Base-by-base conservation (phyloP, 768 basidiomycete species). In the Tremella yokohamensis region DNA sequence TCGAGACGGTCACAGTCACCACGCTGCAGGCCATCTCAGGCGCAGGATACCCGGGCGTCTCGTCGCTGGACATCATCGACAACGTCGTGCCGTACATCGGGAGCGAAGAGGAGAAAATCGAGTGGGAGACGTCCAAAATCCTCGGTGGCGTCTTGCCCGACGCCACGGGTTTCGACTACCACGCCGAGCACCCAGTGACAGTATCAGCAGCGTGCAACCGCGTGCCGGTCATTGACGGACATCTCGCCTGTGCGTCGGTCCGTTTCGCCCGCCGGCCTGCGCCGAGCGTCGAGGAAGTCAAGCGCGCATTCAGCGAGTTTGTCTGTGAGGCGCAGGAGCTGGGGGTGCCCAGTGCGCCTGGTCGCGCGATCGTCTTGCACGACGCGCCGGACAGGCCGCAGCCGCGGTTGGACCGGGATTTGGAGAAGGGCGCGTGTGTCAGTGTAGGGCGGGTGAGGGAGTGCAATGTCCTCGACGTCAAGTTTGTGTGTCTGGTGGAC, bases 21-120 rank as follows among this genome's bases (percentile, higher is more conserved):
- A 99, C 96, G 3, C 85, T 98, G 82, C 96, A 99, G 77, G 96
- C 96, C 60, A 92, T 98, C 77, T 93, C 90, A 0, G 96, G 96
- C 38, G 93, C 84, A 0, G 96, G 96, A n/a, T 99, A 98, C 79
- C 96, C 96, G 1, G 96, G 94, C 52, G 85, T 98, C 0, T 78
- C 90, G 12, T 82, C 83, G 42, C 81, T 99, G 56, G 96, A 98
- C 77, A 89, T 97, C 75, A 68, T 96, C 64, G 96, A 98, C 79
- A 98, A 98, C 79, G 82, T 99, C 74, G 86, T 99, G 1, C 96
- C 96, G 3, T 86, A 89, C 78, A 98, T 99, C 76, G 78, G 83
- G 16, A 90, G 93, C 49, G 94, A 97, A 72, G 80, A 80, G 66
- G 96, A 98, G 74, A 99, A 98, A 76, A 91, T 98, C 64, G 94